phyloP scores from a whole-genome alignment of 1,284 basidiomycete genomes.

The Earliella scabrosa region DNA sequence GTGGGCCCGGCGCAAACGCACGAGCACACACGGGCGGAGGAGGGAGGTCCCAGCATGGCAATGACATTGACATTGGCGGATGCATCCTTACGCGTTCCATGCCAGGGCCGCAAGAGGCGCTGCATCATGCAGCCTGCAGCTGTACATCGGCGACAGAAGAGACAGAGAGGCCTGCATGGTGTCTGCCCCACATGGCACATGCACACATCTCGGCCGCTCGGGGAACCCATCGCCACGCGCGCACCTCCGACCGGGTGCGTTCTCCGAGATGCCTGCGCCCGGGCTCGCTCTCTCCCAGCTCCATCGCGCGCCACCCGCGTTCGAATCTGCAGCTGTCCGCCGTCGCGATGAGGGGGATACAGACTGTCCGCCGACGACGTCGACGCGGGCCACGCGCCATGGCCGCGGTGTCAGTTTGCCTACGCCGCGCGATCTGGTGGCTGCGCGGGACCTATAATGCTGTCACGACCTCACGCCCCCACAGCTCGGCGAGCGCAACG shows the following conservation, averaged over 20 bases:
- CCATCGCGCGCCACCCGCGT: too few species aligned
- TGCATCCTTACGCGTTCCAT: constrained; percentile 5
- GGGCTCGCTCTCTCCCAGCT: background rate
- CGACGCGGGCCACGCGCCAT: constrained; percentile 10
- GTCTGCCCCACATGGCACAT: background rate
- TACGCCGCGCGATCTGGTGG: constrained; percentile 9
- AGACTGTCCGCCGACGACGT: background rate
- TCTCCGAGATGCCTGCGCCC: too few species aligned
- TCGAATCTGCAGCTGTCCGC: too few species aligned
- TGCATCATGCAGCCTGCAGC: too few species aligned
- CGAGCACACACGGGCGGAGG: background rate
- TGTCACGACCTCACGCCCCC: constrained; percentile 3
- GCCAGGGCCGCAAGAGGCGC: constrained; percentile 14
- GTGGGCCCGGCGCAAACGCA: background rate
- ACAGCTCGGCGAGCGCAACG: background rate
- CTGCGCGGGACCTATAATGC: constrained; percentile 12
- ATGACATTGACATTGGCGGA: constrained; percentile 5
- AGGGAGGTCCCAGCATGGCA: too few species aligned
- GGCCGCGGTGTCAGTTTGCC: constrained; percentile 13
- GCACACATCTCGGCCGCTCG: background rate
- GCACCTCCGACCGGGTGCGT: too few species aligned
- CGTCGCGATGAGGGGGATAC: background rate
- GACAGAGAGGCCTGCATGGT: background rate
- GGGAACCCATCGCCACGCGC: background rate
- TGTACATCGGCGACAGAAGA: background rate